Base-by-base conservation (phyloP, 2,329 filamentous ascomycete species). In the Ophiostoma himal-ulmi region DNA sequence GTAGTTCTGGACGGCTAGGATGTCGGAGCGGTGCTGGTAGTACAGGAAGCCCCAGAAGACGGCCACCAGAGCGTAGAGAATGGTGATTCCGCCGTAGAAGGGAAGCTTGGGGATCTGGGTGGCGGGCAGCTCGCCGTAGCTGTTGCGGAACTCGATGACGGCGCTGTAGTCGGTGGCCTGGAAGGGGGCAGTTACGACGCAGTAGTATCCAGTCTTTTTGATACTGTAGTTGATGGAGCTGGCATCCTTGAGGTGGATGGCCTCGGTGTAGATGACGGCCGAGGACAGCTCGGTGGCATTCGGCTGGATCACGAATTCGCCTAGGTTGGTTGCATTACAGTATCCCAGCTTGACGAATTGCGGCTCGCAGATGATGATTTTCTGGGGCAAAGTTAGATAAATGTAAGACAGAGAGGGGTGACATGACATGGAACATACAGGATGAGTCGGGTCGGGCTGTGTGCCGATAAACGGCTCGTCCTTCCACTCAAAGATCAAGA, bases 1-100 rank as follows among this genome's bases (percentile, higher is more conserved):
- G 80, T 99, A 99, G 79, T 99, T 99, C 80, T 99, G 95, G 1
- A 99, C 95, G 20, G 96, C 91, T 77, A 99, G 89, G 73, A 99
- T 98, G 79, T 99, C 95, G 76, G 91, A 88, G 72, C 94, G 87
- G 79, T 99, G 93, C 79, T 97, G 93, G 76, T 94, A 94, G 81
- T 99, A 98, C 30, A 98, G 84, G 80, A 97, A 97, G 11, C 87
- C 93, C 95, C 95, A 99, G 79, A 93, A 94, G 78, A 88, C 86
- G 74, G 88, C 89, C 74, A 98, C 87, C 26, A 98, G 86, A 68
- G 93, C 93, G 80, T 99, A 99, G 41, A 96, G 88, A 73, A 99
- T 94, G 0, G 94, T 94, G 75, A 98, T 89, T 71, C 91, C 94
- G 66, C 94, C 95, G 77, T 99, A 99, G 79, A 99, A 99, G 2